phyloP scores from a whole-genome alignment of 768 basidiomycete genomes.

The Rhodosporidiobolus sp. region DNA sequence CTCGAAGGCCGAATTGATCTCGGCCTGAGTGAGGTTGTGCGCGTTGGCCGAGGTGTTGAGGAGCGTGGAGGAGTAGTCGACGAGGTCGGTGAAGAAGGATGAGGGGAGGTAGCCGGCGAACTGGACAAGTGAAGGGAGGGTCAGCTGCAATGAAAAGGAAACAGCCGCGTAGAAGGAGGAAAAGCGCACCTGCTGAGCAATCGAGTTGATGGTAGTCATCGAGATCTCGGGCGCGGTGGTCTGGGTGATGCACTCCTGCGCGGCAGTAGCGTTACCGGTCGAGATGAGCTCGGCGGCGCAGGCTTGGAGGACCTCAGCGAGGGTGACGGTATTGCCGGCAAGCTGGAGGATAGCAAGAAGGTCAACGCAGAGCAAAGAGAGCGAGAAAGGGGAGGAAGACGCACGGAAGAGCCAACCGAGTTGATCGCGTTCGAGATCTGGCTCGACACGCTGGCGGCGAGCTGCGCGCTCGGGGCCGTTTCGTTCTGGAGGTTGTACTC shows the following conservation, averaged over 20 bases:
- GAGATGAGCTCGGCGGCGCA: slow-evolving; percentile 39
- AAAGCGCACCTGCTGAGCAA: slow-evolving; percentile 29
- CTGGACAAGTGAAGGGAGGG: neutral
- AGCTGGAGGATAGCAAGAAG: neutral
- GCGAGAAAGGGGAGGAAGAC: neutral
- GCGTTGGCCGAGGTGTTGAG: slow-evolving; percentile 25
- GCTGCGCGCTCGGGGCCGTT: slow-evolving; percentile 2
- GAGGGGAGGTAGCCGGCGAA: slow-evolving; percentile 41
- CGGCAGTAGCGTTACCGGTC: slow-evolving; percentile 41
- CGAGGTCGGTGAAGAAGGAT: slow-evolving; percentile 42
- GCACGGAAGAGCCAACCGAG: slow-evolving; percentile 28
- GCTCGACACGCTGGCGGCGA: slow-evolving; percentile 27
- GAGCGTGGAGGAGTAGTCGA: slow-evolving; percentile 27
- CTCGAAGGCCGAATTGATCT: slow-evolving; percentile 30
- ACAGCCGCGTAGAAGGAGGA: neutral
- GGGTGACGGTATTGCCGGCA: slow-evolving; percentile 40
- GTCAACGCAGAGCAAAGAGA: neutral
- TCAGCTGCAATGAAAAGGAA: neutral
- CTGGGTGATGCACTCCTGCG: slow-evolving; percentile 35
- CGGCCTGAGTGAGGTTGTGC: slow-evolving; percentile 28
- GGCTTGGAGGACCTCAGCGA: slow-evolving; percentile 37
- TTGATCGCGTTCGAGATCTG: slow-evolving; percentile 39
- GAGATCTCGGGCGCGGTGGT: slow-evolving; percentile 22
- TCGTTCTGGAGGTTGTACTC: slow-evolving; percentile 29
- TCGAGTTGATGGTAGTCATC: slow-evolving; percentile 18